These are phyloP conservation scores for Inga oerstediana DNA, from an alignment of 306 rosid species.

Conservation along the genomic window DNA sequence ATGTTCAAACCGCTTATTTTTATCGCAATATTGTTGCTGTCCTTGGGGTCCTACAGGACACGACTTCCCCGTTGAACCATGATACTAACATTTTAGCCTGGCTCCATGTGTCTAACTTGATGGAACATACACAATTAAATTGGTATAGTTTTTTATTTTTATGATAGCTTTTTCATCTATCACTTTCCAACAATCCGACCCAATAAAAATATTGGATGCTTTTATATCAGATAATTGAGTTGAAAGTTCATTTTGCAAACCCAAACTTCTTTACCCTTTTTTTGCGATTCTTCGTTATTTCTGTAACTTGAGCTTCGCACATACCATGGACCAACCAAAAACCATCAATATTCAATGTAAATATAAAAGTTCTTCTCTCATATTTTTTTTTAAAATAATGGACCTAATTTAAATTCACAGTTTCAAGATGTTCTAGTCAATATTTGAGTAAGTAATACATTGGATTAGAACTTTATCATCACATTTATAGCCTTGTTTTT, in stretches of 20 bases:
- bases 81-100: slow-evolving; percentile 21
- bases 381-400: not conserved
- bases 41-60: slow-evolving; percentile 39
- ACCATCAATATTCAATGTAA: not conserved
- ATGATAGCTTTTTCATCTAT: not conserved
- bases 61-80: slow-evolving; percentile 35
- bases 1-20: slow-evolving; percentile 15
- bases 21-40: slow-evolving; percentile 28
- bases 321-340: not conserved
- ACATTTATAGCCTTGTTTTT: not conserved
- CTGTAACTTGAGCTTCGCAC: not conserved
- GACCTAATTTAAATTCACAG: not conserved
- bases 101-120: slow-evolving; percentile 29
- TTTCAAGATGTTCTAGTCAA: not conserved
- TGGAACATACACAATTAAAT: slow-evolving; percentile 30
- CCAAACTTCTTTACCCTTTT: not conserved
- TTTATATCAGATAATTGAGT: slow-evolving; percentile 9
- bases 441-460: not conserved
- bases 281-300: not conserved
- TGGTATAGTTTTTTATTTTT: slow-evolving; percentile 31
- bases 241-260: not conserved
- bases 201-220: not conserved
- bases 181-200: slow-evolving; percentile 5
- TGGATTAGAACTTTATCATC: not conserved
- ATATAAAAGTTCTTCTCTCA: not conserved